These are phyloP conservation scores for Byssoonygena ceratinophila DNA, from an alignment of 2,329 filamentous ascomycete genomes.

Conservation along the genomic window DNA sequence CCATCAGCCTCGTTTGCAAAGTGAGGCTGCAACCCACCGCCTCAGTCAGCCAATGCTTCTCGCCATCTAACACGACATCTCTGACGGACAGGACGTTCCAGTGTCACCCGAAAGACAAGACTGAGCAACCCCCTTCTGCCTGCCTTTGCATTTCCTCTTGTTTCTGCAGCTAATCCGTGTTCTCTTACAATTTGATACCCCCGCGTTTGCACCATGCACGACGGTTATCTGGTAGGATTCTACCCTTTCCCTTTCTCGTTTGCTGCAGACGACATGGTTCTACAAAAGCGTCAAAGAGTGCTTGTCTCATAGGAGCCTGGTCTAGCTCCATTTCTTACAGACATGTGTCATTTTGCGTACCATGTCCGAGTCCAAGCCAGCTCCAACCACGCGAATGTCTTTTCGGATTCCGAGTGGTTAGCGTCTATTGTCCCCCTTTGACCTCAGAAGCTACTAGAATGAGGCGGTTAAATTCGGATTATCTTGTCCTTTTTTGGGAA, in stretches of 20 bases:
- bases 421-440: neutral
- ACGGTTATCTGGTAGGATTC: neutral
- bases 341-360: too few relatives aligned
- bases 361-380: too few relatives aligned
- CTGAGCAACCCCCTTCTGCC: neutral
- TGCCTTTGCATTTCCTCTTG: neutral
- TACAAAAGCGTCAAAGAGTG: neutral
- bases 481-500: neutral
- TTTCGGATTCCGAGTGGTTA: neutral
- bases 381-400: neutral
- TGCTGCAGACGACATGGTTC: neutral
- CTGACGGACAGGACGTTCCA: neutral
- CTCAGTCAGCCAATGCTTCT: constrained; percentile 2
- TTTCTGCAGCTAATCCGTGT: constrained; percentile 7
- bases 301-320: neutral
- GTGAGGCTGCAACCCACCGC: constrained; percentile 3
- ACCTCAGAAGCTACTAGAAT: constrained; percentile 6
- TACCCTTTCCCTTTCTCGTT: neutral
- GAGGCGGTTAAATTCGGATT: constrained; percentile 8
- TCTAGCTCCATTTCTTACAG: neutral
- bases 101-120: neutral
- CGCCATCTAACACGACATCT: neutral
- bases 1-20: constrained; percentile 10
- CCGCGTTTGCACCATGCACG: constrained; percentile 5
- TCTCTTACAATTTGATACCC: constrained; percentile 6